Percentiles rank a stretch among this genome's conserved stretches.
Evolutionary conservation across 2,329 filamentous ascomycete species (phyloP).

Genomic region (Capronia coronata): DNA sequence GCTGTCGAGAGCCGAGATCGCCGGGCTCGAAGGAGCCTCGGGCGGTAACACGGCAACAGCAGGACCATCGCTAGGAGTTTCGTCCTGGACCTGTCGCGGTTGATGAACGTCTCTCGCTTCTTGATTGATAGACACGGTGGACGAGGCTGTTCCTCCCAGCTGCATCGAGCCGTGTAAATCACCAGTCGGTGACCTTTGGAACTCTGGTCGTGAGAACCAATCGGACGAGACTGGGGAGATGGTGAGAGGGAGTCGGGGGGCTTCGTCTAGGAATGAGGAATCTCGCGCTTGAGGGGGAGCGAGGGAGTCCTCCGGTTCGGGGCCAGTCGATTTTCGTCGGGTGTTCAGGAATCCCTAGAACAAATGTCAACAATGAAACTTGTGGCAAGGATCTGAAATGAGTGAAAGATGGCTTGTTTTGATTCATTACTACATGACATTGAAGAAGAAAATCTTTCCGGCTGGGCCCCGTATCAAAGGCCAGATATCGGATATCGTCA

Average conservation of each 20-base stretch:
- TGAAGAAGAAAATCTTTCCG: constrained; percentile 6
- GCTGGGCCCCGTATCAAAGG: neutral
- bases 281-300: constrained; percentile 13
- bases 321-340: constrained; percentile 18
- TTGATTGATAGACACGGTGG: neutral
- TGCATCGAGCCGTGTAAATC: constrained; percentile 1
- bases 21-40: constrained; percentile 11
- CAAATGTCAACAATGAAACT: constrained; percentile 21
- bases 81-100: neutral
- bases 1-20: constrained; percentile 23
- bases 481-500: constrained; percentile 6
- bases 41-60: neutral
- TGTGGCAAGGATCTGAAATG: constrained; percentile 4
- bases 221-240: constrained; percentile 18
- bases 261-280: constrained; percentile 16
- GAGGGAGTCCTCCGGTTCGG: constrained; percentile 14
- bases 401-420: constrained; percentile 12
- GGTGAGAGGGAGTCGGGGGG: constrained; percentile 20
- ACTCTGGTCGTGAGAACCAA: constrained; percentile 19
- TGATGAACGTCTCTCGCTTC: neutral
- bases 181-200: constrained; percentile 7
- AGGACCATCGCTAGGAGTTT: neutral
- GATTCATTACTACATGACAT: constrained; percentile 23
- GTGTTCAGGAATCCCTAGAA: constrained; percentile 18
- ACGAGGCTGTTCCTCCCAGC: constrained; percentile 4